These are phyloP conservation scores for Themeda triandra DNA, from an alignment of 176 grass and related monocot species.

Conservation along the genomic window DNA sequence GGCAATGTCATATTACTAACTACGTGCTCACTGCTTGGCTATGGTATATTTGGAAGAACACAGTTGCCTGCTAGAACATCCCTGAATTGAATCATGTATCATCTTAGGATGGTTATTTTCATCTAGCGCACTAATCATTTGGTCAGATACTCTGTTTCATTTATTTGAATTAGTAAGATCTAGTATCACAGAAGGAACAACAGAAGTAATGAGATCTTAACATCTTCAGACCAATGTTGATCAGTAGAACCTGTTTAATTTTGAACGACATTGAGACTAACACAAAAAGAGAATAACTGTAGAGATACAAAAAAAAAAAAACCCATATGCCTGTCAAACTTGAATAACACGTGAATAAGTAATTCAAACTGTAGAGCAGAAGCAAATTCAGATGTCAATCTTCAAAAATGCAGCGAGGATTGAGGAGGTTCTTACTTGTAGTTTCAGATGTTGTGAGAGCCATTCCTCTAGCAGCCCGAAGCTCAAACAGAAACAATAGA, in stretches of 20 bases:
- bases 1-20: neutral
- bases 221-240: neutral
- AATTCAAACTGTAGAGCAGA: slow-evolving; percentile 5
- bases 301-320: neutral
- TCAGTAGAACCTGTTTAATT: neutral
- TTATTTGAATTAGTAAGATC: neutral
- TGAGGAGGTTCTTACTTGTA: slow-evolving; percentile 48
- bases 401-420: slow-evolving; percentile 17
- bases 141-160: neutral
- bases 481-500: slow-evolving; percentile 73
- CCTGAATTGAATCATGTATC: neutral
- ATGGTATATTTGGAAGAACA: neutral
- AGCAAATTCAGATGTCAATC: slow-evolving; percentile 17
- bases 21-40: neutral
- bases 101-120: slow-evolving; percentile 1
- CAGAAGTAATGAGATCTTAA: neutral
- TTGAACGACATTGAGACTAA: neutral
- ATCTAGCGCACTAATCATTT: neutral
- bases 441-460: slow-evolving; percentile 40
- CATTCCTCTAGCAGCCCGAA: slow-evolving; percentile 50
- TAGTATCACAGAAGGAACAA: neutral
- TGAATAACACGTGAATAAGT: neutral
- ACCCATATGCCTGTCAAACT: neutral
- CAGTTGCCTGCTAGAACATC: neutral
- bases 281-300: neutral